phyloP scores from a whole-genome alignment of 2,329 filamentous ascomycete species.

The Fusarium sp. region DNA sequence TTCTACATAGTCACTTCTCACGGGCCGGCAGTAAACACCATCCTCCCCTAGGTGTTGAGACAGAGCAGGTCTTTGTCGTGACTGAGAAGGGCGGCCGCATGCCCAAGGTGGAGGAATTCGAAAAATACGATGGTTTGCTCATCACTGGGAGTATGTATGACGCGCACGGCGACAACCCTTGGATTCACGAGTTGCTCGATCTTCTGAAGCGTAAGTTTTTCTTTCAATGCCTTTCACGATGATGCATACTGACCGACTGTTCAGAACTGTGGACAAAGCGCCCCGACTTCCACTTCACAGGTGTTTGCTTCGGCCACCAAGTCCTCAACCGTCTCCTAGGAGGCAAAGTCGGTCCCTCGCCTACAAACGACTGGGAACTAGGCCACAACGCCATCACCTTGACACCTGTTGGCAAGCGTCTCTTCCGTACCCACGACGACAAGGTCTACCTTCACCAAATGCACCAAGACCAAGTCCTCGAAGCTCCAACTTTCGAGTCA shows the following conservation, averaged over 20 bases:
- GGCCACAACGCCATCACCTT: conserved; percentile 75
- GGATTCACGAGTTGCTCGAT: conserved; percentile 78
- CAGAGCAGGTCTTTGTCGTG: conserved; percentile 67
- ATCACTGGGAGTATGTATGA: conserved; percentile 78
- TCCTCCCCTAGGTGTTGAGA: conserved; percentile 67
- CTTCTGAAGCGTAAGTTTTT: conserved; percentile 58
- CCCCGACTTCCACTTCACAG: conserved; percentile 71
- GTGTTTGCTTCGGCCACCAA: conserved; percentile 87
- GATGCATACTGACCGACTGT: not conserved
- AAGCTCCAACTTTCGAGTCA: conserved; percentile 67
- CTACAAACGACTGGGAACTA: conserved; percentile 77
- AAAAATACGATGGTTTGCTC: conserved; percentile 78
- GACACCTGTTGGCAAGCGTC: conserved; percentile 72
- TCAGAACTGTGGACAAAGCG: conserved; percentile 63
- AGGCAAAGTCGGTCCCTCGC: conserved; percentile 73
- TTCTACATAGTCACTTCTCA: conserved; percentile 64
- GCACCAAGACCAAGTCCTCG: conserved; percentile 79
- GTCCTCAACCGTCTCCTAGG: conserved; percentile 79
- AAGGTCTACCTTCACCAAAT: conserved; percentile 78
- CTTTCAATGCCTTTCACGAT: not conserved
- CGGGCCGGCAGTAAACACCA: conserved; percentile 64
- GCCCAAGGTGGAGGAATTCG: conserved; percentile 63
- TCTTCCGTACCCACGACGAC: conserved; percentile 70
- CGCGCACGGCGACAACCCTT: conserved; percentile 76
- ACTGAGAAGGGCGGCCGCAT: conserved; percentile 61